Base-by-base conservation (phyloP, 2,329 filamentous ascomycete species). In the Trichoderma afroharzianum region DNA sequence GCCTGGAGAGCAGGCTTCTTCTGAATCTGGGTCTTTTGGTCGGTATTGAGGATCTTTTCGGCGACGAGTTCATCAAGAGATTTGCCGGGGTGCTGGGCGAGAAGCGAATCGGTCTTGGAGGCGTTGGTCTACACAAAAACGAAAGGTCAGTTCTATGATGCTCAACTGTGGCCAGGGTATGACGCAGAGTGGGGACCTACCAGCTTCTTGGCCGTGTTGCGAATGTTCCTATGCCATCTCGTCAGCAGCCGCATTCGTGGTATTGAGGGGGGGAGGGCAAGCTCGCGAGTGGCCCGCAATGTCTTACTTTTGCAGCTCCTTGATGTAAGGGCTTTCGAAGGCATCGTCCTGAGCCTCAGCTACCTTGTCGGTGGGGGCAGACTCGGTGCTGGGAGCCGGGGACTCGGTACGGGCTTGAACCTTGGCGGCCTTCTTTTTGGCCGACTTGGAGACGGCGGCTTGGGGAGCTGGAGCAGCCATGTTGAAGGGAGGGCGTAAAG, bases 161-260 rank as follows among this genome's bases (percentile, higher is more conserved):
- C 39, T 62, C 43, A 28, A 36, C 39, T 2, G 33, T 28, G 57
- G 59, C 30, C 26, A 66, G 62, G 64, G 63, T 21, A 68, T 67
- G 26, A 50, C 47, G 53, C 53, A 72, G n/a, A n/a, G 26, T 55
- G 39, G 63, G 6, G 70, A 85, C 92, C 84, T 83, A 97, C 93
- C 78, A 98, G 91, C 85, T 98, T 98, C 88, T 98, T 98, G 86
- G 91, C 92, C 78, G 96, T 85, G 82, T 96, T 97, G 79, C 95
- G 94, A 77, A 98, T 93, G 82, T 90, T 94, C 87, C 94, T 97
- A 30, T 28, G 6, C 12, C 15, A 9, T 14, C 24, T 15, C 32
- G 66, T 80, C 71, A 80, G 75, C 63, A 74, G 62, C 67, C 24
- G 43, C 57, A 47, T 26, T 30, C 39, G 15, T 28, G 21, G 57